A percentile compares a stretch with the other conserved stretches of the same genome.
phyloP scores from a whole-genome alignment of 768 basidiomycete species.

The Mycena pura region DNA sequence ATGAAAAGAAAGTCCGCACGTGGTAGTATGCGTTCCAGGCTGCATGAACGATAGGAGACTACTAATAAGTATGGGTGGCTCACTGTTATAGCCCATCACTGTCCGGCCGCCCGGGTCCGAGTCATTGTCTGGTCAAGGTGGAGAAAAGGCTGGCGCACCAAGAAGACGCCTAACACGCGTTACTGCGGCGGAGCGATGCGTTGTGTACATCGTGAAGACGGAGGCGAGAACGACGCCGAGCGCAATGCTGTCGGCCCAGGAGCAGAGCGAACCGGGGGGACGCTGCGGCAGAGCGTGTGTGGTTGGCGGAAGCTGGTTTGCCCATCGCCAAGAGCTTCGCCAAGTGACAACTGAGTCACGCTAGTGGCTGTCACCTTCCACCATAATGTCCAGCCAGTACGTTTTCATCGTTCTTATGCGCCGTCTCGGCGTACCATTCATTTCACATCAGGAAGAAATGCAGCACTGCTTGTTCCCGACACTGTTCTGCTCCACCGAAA shows the following conservation, averaged over 20 bases:
- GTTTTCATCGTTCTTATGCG: too few species aligned
- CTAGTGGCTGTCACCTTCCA: too few species aligned
- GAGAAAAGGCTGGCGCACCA: conserved; percentile 2
- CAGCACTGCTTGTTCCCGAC: too few species aligned
- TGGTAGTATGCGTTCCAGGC: conserved; percentile 79
- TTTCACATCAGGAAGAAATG: too few species aligned
- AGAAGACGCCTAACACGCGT: conserved; percentile 23
- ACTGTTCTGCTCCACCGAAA: too few species aligned
- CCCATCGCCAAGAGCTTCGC: too few species aligned
- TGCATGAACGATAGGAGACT: conserved; percentile 28
- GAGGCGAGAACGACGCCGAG: conserved; percentile 15
- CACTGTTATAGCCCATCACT: conserved; percentile 24
- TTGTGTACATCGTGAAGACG: neutral
- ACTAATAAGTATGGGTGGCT: neutral
- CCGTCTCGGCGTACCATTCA: too few species aligned
- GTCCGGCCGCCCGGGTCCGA: neutral
- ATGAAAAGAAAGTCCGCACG: conserved; percentile 42
- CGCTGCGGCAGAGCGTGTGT: neutral
- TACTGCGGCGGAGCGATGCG: neutral
- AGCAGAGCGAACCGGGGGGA: conserved; percentile 7
- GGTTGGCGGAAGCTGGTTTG: too few species aligned
- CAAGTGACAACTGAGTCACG: too few species aligned
- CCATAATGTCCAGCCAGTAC: too few species aligned
- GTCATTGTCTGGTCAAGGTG: neutral
- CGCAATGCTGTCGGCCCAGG: neutral